These are phyloP conservation scores for Penicillium lagena DNA, from an alignment of 495 filamentous ascomycete species.

Conservation along the genomic window DNA sequence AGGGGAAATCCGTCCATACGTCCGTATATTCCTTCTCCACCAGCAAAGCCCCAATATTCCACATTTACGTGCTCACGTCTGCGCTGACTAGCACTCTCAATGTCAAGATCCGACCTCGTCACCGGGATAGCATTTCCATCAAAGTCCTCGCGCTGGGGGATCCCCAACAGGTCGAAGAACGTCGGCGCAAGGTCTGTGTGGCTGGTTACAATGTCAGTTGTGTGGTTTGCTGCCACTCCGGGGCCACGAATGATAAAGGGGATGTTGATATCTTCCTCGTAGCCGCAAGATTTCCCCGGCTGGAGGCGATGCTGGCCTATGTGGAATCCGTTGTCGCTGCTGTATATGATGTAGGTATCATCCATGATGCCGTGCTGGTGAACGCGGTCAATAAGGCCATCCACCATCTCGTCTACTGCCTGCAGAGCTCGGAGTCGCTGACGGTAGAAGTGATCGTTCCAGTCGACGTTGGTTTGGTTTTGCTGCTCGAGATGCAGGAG, in stretches of 20 bases:
- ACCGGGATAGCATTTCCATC: slow-evolving; percentile 47
- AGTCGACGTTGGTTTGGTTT: slow-evolving; percentile 41
- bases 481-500: slow-evolving; percentile 42
- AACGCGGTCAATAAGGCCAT: slow-evolving; percentile 40
- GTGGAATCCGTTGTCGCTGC: slow-evolving; percentile 62
- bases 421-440: slow-evolving; percentile 51
- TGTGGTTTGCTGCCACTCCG: slow-evolving; percentile 28
- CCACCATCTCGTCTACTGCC: slow-evolving; percentile 57
- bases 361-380: slow-evolving; percentile 41
- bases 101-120: neutral
- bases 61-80: too few species aligned
- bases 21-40: too few species aligned
- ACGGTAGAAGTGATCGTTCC: slow-evolving; percentile 56
- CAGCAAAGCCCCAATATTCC: too few species aligned
- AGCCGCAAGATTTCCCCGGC: slow-evolving; percentile 58
- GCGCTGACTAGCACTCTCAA: too few species aligned
- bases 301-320: slow-evolving; percentile 60
- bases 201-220: slow-evolving; percentile 45
- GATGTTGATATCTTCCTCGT: slow-evolving; percentile 61
- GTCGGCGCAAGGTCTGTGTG: slow-evolving; percentile 61
- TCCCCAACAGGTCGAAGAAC: slow-evolving; percentile 39
- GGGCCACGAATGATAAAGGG: slow-evolving; percentile 51
- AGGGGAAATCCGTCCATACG: too few species aligned
- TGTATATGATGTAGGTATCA: slow-evolving; percentile 60
- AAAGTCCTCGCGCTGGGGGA: slow-evolving; percentile 34